phyloP scores from a whole-genome alignment of 1,284 basidiomycete genomes.

The Leccinum variabile region DNA sequence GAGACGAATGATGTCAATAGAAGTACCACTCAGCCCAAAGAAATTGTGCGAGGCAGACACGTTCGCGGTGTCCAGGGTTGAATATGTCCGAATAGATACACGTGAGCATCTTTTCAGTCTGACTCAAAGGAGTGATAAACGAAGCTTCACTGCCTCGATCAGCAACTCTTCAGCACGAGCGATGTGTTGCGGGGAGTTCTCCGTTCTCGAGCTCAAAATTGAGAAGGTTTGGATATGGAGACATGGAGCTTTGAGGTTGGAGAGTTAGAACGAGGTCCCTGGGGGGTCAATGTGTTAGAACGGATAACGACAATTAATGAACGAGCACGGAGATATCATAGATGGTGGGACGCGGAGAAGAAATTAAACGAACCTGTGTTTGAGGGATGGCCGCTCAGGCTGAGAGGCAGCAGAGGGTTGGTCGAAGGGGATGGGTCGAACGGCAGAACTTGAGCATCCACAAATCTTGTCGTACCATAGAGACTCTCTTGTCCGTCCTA shows the following conservation, averaged over 20 bases:
- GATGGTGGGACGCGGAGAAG: neutral
- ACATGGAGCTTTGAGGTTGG: constrained; percentile 28
- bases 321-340: neutral
- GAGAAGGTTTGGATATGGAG: constrained; percentile 14
- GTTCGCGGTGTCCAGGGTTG: constrained; percentile 16
- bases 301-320: neutral
- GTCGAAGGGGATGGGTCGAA: too few relatives aligned
- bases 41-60: constrained; percentile 30
- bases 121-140: constrained; percentile 20
- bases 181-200: constrained; percentile 20
- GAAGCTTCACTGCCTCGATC: constrained; percentile 16
- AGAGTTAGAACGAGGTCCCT: constrained; percentile 1
- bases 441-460: too few relatives aligned
- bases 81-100: constrained; percentile 28
- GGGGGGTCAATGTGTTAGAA: constrained; percentile 13
- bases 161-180: constrained; percentile 24
- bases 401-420: neutral
- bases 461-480: too few relatives aligned
- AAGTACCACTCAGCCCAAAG: constrained; percentile 31
- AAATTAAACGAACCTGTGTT: constrained; percentile 21
- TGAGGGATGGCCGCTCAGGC: neutral
- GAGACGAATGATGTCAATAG: constrained; percentile 30
- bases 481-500: too few relatives aligned
- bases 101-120: constrained; percentile 22
- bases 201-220: neutral